phyloP scores from a whole-genome alignment of 2,329 filamentous ascomycete species.

The Chaetomium olivaceum region DNA sequence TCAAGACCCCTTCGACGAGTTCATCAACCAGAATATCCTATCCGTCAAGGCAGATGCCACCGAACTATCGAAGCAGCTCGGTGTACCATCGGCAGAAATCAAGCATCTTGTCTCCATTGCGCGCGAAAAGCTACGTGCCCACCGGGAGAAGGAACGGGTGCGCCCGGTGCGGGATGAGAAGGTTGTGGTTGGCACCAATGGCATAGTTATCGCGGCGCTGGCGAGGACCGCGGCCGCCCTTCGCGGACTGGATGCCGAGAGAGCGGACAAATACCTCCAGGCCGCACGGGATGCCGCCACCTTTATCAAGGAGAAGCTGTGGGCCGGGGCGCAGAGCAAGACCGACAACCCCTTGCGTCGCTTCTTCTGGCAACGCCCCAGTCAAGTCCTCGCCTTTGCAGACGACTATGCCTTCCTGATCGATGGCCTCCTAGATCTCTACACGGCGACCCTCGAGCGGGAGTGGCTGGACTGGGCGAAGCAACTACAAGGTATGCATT shows the following conservation, averaged over 20 bases:
- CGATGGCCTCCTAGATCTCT: conserved; percentile 78
- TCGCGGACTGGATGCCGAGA: conserved; percentile 57
- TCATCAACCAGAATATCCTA: conserved; percentile 90
- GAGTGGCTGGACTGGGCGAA: conserved; percentile 78
- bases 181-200: conserved; percentile 84
- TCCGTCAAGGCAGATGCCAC: conserved; percentile 67
- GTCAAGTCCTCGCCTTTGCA: conserved; percentile 72
- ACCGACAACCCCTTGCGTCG: conserved; percentile 65
- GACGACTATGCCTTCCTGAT: conserved; percentile 94
- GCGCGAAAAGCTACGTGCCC: conserved; percentile 65
- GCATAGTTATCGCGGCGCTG: conserved; percentile 81
- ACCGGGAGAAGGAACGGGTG: conserved; percentile 72
- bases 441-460: conserved; percentile 78
- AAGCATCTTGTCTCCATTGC: conserved; percentile 66
- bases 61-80: conserved; percentile 74
- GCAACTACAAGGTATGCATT: conserved; percentile 67
- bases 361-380: conserved; percentile 65
- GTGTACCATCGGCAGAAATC: conserved; percentile 68
- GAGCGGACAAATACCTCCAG: conserved; percentile 60
- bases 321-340: conserved; percentile 54
- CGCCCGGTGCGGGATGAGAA: conserved; percentile 84
- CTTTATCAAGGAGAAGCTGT: conserved; percentile 75
- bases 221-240: conserved; percentile 72
- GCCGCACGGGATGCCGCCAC: conserved; percentile 67
- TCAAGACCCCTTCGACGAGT: conserved; percentile 89